A percentile compares a stretch with the other conserved stretches of the same genome.
Conservation (phyloP, 352 stramenopile species). For the Pythium biforme region DNA sequence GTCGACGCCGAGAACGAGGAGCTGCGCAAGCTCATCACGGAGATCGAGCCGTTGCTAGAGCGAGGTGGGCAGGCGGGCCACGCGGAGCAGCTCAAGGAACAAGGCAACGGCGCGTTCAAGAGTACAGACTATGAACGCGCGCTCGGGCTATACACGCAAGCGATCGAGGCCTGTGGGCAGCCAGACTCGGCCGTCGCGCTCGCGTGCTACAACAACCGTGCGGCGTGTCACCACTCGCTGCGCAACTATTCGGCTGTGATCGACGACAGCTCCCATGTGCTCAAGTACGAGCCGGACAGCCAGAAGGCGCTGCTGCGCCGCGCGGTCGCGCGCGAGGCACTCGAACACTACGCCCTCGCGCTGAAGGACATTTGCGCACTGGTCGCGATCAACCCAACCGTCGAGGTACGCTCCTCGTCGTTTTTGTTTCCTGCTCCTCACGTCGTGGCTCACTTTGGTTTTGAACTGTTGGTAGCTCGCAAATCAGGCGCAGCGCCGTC, state of each 20-base stretch:
- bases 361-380: slow-evolving; percentile 87
- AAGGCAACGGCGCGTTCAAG: slow-evolving; percentile 94
- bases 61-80: slow-evolving; percentile 56
- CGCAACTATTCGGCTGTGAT: slow-evolving; percentile 96
- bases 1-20: slow-evolving; percentile 87
- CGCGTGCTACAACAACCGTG: slow-evolving; percentile 94
- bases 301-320: slow-evolving; percentile 94
- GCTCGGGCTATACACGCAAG: slow-evolving; percentile 92
- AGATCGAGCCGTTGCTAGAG: slow-evolving; percentile 81
- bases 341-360: slow-evolving; percentile 92
- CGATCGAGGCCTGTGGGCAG: slow-evolving; percentile 81
- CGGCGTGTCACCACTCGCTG: slow-evolving; percentile 96
- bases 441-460: background rate
- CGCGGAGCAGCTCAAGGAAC: slow-evolving; percentile 91
- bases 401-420: slow-evolving; percentile 50
- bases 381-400: slow-evolving; percentile 84
- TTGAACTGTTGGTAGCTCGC: slow-evolving; percentile 46
- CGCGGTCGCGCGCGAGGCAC: slow-evolving; percentile 93
- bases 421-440: background rate
- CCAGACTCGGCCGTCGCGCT: slow-evolving; percentile 80
- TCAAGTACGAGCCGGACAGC: slow-evolving; percentile 93
- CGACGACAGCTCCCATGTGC: slow-evolving; percentile 92
- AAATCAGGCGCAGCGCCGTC: slow-evolving; percentile 88
- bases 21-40: slow-evolving; percentile 73
- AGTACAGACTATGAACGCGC: slow-evolving; percentile 86